Conservation (phyloP, 306 rosid species). For the Abrus pulchellus region DNA sequence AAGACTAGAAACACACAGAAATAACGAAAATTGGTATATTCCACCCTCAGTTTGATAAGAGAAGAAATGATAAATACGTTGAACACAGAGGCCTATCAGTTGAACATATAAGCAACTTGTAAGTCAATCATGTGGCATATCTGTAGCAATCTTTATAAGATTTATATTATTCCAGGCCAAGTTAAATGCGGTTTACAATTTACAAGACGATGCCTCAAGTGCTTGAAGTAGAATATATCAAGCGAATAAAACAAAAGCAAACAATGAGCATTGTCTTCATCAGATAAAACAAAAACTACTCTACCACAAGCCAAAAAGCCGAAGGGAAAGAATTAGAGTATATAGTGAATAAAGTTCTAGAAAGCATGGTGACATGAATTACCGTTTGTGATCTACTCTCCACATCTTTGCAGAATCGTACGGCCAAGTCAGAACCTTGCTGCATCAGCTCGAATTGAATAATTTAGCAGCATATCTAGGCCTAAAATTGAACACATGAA, state of each 20-base stretch:
- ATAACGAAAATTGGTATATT: slow-evolving; percentile 11
- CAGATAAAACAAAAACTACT: slow-evolving; percentile 14
- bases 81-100: background rate
- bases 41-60: background rate
- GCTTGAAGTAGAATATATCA: background rate
- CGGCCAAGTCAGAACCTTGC: slow-evolving; percentile 77
- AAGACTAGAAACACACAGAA: slow-evolving; percentile 32
- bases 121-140: slow-evolving; percentile 6
- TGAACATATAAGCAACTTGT: slow-evolving; percentile 28
- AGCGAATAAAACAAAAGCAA: background rate
- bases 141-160: slow-evolving; percentile 7
- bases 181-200: background rate
- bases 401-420: slow-evolving; percentile 94
- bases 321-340: background rate
- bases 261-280: background rate
- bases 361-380: slow-evolving; percentile 52
- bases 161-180: slow-evolving; percentile 7
- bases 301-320: background rate
- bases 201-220: slow-evolving; percentile 26
- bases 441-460: slow-evolving; percentile 52
- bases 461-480: slow-evolving; percentile 44
- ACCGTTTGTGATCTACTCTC: slow-evolving; percentile 91
- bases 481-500: slow-evolving; percentile 32
- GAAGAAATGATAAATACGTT: background rate
- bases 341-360: slow-evolving; percentile 41